Evolutionary conservation across 371 early-diverging fungal genomes (phyloP), one percentile per base, ranked within the genome.

Genomic region (Lichtheimia corymbifera): DNA sequence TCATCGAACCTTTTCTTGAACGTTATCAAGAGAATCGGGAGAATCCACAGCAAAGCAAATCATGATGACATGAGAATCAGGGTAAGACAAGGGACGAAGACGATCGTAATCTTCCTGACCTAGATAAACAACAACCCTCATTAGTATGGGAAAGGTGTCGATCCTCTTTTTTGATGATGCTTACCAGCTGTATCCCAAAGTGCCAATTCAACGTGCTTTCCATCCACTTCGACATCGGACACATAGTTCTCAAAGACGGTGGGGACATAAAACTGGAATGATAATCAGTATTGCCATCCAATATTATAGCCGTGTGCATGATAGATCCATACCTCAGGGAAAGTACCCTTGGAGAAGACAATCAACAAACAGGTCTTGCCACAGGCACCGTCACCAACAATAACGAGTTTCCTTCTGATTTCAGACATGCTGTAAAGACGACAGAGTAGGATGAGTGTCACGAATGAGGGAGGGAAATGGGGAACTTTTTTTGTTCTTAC

Each of bases 131-230:
- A 87, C 87, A 86, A 43, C 24, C 25, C 55, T 24, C 5, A 3
- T 17, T 20, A 25, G 24, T 7, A 15, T 11, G 14, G 13, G 30
- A 27, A 27, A 7, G n/a, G 13, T 11, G 13, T 11, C 17, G 25
- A 6, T 24, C 51, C 11, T 14, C 5, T 13, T 12, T 24, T 5
- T 3, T 40, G n/a, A n/a, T 14, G 30, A 12, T 52, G 86, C 76
- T 59, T 88, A 74, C 95, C 96, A 52, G 98, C 97, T 18, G 99
- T 97, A 88, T 99, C 97, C 97, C 98, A 99, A 47, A 99, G 81
- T 22, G 96, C 68, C 57, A 73, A 67, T 58, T 74, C 71, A 24
- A 70, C 71, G 52, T 72, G 68, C 53, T 75, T 69, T 41, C 71
- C 73, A 53, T 73, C 73, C 18, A 61, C 91, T 59, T 90, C 84